A percentile compares a stretch with the other conserved stretches of the same genome.
phyloP scores from a whole-genome alignment of 768 basidiomycete species.

The Rhodotorula kratochvilovae region DNA sequence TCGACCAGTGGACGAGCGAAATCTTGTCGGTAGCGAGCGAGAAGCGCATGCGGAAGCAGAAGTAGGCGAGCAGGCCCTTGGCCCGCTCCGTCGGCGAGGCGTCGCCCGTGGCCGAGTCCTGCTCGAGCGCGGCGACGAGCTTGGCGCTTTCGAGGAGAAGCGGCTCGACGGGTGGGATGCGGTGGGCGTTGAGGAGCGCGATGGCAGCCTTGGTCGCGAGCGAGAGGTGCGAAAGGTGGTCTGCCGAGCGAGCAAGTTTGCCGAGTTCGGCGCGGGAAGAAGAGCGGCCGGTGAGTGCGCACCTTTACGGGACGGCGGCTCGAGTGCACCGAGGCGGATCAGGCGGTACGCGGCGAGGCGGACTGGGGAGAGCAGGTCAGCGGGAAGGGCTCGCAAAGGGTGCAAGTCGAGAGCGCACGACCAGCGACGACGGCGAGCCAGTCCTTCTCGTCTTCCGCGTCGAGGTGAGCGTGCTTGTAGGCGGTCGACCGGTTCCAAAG shows the following conservation, averaged over 20 bases:
- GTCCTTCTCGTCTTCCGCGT: not conserved
- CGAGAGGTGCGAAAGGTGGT: conserved; percentile 6
- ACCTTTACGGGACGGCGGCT: not conserved
- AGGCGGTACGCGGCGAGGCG: conserved; percentile 2
- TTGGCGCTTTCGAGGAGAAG: not conserved
- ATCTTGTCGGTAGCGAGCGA: not conserved
- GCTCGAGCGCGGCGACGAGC: not conserved
- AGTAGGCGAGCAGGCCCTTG: conserved; percentile 4
- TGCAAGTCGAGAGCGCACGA: not conserved
- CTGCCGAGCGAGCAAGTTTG: not conserved
- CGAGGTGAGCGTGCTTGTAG: not conserved
- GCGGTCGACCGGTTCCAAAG: conserved; percentile 19
- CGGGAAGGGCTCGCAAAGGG: not conserved
- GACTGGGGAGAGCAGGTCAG: not conserved
- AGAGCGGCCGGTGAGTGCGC: not conserved
- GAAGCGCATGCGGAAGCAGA: conserved; percentile 8
- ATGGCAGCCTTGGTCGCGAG: conserved; percentile 1
- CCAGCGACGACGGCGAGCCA: not conserved
- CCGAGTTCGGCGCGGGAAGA: not conserved
- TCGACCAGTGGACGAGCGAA: conserved; percentile 4
- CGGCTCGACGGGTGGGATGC: not conserved
- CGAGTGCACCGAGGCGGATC: conserved; percentile 7
- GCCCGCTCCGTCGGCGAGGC: not conserved
- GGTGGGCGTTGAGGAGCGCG: not conserved
- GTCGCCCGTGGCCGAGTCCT: not conserved